Evolutionary conservation across 768 basidiomycete species (phyloP).

Genomic region (Auricularia sp.): DNA sequence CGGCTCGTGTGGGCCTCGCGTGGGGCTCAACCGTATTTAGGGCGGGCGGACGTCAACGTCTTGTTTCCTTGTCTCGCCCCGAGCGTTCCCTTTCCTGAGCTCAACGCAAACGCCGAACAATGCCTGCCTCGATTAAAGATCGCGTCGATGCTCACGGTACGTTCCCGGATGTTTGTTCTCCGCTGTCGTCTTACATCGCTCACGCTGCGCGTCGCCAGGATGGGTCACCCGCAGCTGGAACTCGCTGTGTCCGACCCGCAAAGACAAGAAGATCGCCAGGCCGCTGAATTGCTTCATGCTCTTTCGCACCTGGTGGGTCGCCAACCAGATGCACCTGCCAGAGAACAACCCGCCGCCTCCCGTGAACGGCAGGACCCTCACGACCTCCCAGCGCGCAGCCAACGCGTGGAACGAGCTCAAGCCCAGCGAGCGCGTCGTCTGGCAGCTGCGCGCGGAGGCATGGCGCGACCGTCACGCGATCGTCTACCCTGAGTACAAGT

Average conservation of each 20-base stretch:
- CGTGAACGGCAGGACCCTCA: not conserved
- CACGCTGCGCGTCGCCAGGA: not conserved
- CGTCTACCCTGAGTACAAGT: not conserved
- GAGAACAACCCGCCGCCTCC: not conserved
- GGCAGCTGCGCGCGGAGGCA: not conserved
- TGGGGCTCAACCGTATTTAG: not conserved
- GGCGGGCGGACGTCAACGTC: not conserved
- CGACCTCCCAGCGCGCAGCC: not conserved
- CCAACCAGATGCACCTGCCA: not conserved
- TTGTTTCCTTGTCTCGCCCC: not conserved
- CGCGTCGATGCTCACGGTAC: not conserved
- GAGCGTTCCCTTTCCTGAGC: not conserved
- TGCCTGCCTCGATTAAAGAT: not conserved
- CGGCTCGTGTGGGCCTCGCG: not conserved
- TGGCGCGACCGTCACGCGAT: not conserved
- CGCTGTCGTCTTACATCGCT: not conserved
- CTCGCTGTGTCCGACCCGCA: not conserved
- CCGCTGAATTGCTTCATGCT: slow-evolving; percentile 2
- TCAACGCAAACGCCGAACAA: not conserved
- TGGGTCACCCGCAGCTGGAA: not conserved
- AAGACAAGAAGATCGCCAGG: not conserved
- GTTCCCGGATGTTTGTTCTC: not conserved
- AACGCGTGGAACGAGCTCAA: not conserved
- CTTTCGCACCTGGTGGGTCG: not conserved
- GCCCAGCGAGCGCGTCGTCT: not conserved